Base-by-base conservation (phyloP, 225 moss, liverwort and hornwort genomes). In the Asterella californica region DNA sequence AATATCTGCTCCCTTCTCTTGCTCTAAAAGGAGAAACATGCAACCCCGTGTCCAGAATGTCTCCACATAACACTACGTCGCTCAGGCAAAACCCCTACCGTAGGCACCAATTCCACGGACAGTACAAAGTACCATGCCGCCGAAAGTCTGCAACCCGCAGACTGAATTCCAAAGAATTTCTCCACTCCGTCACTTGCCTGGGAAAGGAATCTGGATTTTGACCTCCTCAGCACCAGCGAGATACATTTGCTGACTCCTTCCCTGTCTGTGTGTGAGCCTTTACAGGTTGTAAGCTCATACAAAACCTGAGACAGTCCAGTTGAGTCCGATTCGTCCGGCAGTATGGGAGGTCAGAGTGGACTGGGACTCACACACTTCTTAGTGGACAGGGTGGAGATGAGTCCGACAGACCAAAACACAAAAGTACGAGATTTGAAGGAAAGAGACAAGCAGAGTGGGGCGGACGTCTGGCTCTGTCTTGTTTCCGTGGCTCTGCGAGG, bases 161-260 rank as follows among this genome's bases (percentile, higher is more conserved):
- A 52, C 48, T 72, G 72, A 49, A 74, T 74, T 74, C 74, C 32
- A 32, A 50, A 18, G 10, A 49, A 74, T 53, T 15, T 53, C 53
- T 47, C 49, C 18, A 24, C 68, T 72, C 48, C 14, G 14, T 49
- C 48, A 25, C 49, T 30, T 72, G 24, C 48, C 50, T 74, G 74
- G 74, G 7, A 70, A 18, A 34, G 21, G 24, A 7, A 19, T 37
- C 42, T 38, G 37, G 38, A 53, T 53, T 53, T 30, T 48, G 1
- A 50, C 50, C 72, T 52, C 72, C 49, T 53, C 42, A 15, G 6
- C 36, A 17, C 17, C 27, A 25, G 12, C 27, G n/a, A 25, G 64
- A 45, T 2, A 15, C 38, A 74, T 10, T 74, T 15, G 4, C 74
- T 0, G 67, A 10, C 52, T 17, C 50, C 53, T 21, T 54, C 30